Evolutionary conservation across 306 rosid species (phyloP).

Genomic region (Gynostemma pentaphyllum): DNA sequence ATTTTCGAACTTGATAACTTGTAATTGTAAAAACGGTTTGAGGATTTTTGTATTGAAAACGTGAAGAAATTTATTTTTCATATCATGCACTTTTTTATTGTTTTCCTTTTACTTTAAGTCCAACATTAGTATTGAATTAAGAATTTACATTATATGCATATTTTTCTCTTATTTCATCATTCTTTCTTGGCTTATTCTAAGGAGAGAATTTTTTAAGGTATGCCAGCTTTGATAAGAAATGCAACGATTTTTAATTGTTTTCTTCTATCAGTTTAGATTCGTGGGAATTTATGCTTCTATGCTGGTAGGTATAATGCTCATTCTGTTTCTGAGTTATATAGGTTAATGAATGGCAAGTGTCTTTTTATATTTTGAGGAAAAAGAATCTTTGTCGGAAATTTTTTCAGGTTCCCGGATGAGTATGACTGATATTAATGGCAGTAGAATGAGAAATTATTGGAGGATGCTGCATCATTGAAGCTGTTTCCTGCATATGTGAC

Average conservation of each 20-base stretch:
- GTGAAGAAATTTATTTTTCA: background rate
- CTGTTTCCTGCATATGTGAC: too few species aligned
- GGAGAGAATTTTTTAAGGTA: background rate
- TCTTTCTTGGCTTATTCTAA: background rate
- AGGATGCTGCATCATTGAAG: too few species aligned
- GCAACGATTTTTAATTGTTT: background rate
- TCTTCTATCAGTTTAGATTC: background rate
- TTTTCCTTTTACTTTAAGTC: background rate
- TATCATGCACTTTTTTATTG: background rate
- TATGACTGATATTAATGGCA: conserved; percentile 93
- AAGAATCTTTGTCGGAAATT: background rate
- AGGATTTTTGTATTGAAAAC: background rate
- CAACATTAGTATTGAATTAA: too few species aligned
- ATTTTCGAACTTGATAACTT: background rate
- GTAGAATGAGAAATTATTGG: too few species aligned
- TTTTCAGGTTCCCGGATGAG: conserved; percentile 47
- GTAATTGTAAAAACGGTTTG: background rate
- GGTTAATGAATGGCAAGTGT: background rate
- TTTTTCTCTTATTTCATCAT: background rate
- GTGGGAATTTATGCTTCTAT: background rate
- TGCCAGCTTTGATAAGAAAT: background rate
- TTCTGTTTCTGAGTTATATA: background rate
- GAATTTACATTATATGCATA: background rate
- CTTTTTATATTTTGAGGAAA: background rate
- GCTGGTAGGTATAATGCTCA: conserved; percentile 3